Percentiles rank a stretch among this genome's conserved stretches.
Conservation (phyloP, 1,284 basidiomycete species). For the Singerocomus rubriflavus region DNA sequence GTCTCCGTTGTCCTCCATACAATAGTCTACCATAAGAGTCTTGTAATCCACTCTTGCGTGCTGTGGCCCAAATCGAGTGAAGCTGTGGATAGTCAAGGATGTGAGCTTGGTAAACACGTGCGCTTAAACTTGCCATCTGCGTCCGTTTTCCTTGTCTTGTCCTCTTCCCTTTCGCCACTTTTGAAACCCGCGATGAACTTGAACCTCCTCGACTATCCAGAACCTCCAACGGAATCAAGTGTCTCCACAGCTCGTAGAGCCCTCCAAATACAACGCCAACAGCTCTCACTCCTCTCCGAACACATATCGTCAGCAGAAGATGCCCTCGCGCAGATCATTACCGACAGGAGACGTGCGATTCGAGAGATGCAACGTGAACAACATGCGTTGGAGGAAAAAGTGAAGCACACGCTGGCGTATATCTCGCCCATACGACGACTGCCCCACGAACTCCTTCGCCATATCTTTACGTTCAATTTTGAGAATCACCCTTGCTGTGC, state of each 20-base stretch:
- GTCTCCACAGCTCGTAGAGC: conserved; percentile 46
- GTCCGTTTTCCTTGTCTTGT: conserved; percentile 12
- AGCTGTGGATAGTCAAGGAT: conserved; percentile 6
- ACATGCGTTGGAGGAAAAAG: conserved; percentile 43
- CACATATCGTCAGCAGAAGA: conserved; percentile 48
- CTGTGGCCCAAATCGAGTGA: background rate
- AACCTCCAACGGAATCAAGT: conserved; percentile 54
- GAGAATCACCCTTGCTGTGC: conserved; percentile 64
- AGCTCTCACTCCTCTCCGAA: conserved; percentile 34
- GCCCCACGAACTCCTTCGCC: conserved; percentile 61
- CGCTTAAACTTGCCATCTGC: conserved; percentile 25
- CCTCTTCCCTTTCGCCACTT: conserved; percentile 8
- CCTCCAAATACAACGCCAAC: conserved; percentile 36
- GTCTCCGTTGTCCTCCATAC: background rate
- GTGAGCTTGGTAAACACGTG: conserved; percentile 24
- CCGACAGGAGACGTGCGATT: conserved; percentile 51
- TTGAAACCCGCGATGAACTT: conserved; percentile 20
- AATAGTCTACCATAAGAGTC: conserved; percentile 25
- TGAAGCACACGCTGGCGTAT: conserved; percentile 52
- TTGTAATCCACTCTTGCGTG: conserved; percentile 18
- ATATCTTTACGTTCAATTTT: conserved; percentile 64
- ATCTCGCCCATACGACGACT: conserved; percentile 65
- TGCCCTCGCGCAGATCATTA: conserved; percentile 54
- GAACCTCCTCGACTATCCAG: conserved; percentile 27
- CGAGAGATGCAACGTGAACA: conserved; percentile 50